Base-by-base conservation (phyloP, 1,284 basidiomycete genomes). In the Pascua sp. region DNA sequence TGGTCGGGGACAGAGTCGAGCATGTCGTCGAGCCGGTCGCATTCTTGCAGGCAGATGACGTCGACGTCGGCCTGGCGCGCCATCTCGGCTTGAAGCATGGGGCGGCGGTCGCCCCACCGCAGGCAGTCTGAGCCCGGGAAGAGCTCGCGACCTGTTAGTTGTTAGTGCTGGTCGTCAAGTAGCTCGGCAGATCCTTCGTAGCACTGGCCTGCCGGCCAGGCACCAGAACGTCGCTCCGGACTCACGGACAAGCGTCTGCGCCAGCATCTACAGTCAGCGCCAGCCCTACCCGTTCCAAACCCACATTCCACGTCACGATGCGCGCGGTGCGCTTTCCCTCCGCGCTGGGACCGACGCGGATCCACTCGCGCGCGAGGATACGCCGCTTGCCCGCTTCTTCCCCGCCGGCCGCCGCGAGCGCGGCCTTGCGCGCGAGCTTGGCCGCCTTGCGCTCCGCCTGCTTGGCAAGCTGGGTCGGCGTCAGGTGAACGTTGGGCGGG, bases 41-140 rank as follows among this genome's bases (percentile, higher is more conserved):
- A 77, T 67, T 78, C 77, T 69, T 77, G 57, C 11, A 94, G 81
- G 70, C 91, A 93, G 50, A 91, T 77, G 16, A 94, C 83, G 72
- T 93, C 89, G 1, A 87, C 84, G 10, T 59, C 43, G 10, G 61
- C 57, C 55, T 87, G 83, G 3, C 81, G 80, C 24, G 83, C 74
- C 37, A 93, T 81, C 73, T 94, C 91, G 48, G 81, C 80, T 62
- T 85, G 81, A 11, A 91, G 77, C 87, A 93, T 88, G 12, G 84
- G 81, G 64, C 86, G 84, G 60, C 91, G 81, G 70, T 88, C 84
- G 18, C 69, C 69, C 51, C 84, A 86, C 76, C 88, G 89, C 52
- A 93, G 78, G 67, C 89, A 91, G 68, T 89, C 85, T 42, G 72
- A 79, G 37, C 84, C 86, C 4, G 91, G 91, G 67, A 94, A 93